Evolutionary conservation across 139 green algal species (phyloP), one percentile per base, ranked within the genome.

Genomic region (Desmodesmus armatus): DNA sequence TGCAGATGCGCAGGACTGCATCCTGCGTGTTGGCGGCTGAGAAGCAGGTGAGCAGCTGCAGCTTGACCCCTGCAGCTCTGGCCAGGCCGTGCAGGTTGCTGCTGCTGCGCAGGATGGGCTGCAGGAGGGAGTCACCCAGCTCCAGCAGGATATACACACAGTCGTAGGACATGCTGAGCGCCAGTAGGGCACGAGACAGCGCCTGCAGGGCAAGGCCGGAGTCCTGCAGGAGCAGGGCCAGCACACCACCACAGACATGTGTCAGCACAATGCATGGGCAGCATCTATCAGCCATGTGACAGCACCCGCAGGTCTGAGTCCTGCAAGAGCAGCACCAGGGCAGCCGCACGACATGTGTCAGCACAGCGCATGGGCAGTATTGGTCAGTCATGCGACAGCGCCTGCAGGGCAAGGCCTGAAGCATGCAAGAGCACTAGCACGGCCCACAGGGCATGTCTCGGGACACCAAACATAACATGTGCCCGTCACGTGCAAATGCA

Each of bases 11-110:
- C 21, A 78, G 69, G 33, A 78, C 43, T 6, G 35, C 35, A 17
- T 78, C 69, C 69, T 78, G 69, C 3, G 76, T 82, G 55, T 58
- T 71, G 3, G 76, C 76, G 21, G 76, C 76, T 29, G 17, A 72
- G 55, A 55, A 72, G 76, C 76, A 72, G 55, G 55, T 72, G 37
- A 82, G n/a, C 33, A 72, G 51, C 39, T 65, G 47, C 55, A 82
- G 55, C 37, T 23, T 51, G 2, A 82, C 35, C 31, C 53, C 53
- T 40, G 76, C 76, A 27, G 37, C 37, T 35, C 23, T 33, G 41
- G 76, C 76, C 11, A 40, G 15, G 25, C 29, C 17, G 37, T 72
- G 76, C 76, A 82, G 55, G 35, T 40, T 11, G 3, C 15, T 9
- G 7, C 62, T 37, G 25, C 29, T 9, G 55, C 21, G 60, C 53